Evolutionary conservation across 306 rosid genomes (phyloP).

Genomic region (Quercus suber): DNA sequence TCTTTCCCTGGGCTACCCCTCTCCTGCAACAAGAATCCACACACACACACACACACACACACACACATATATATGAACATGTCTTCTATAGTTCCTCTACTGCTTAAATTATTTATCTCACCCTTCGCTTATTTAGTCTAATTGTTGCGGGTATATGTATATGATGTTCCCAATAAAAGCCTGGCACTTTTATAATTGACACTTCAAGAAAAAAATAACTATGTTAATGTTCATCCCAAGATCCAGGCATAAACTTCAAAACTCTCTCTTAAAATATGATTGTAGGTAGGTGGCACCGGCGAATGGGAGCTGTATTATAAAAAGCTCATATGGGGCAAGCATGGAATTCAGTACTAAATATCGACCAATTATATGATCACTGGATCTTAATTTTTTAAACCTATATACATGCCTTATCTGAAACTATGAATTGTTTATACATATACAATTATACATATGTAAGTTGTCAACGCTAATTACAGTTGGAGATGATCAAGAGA

Average conservation of each 20-base stretch:
- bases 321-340: neutral
- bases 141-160: neutral
- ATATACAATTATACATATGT: neutral
- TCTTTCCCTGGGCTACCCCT: neutral
- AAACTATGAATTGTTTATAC: neutral
- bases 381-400: neutral
- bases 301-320: neutral
- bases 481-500: neutral
- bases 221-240: neutral
- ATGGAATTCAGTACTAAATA: neutral
- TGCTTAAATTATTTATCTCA: neutral
- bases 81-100: neutral
- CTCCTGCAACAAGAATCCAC: neutral
- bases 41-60: no score
- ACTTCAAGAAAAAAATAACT: neutral
- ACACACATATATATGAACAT: neutral
- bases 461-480: neutral
- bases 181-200: neutral
- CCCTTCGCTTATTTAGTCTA: neutral
- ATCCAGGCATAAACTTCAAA: neutral
- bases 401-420: neutral
- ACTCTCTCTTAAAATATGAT: neutral
- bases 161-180: neutral
- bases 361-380: neutral
- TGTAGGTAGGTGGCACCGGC: neutral